These are phyloP conservation scores for Cladophialophora carrionii DNA, from an alignment of 2,329 filamentous ascomycete species.

Conservation along the genomic window DNA sequence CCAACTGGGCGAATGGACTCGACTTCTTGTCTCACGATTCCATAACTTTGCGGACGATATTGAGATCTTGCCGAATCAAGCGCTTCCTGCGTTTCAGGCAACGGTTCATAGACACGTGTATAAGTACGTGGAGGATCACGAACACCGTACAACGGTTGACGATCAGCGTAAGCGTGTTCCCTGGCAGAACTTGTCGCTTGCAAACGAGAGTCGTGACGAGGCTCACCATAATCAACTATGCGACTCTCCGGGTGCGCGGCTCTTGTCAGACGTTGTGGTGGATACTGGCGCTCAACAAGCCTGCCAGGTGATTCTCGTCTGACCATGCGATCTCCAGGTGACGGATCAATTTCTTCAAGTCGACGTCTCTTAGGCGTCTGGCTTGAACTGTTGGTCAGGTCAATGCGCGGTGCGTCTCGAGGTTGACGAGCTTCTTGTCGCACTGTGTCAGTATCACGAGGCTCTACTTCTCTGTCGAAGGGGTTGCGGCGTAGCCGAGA, in stretches of 20 bases:
- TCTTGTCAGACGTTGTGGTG: slow-evolving; percentile 18
- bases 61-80: slow-evolving; percentile 15
- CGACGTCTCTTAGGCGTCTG: slow-evolving; percentile 28
- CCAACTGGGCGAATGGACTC: slow-evolving; percentile 13
- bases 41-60: slow-evolving; percentile 10
- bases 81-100: slow-evolving; percentile 15
- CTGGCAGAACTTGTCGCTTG: slow-evolving; percentile 11
- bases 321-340: slow-evolving; percentile 12
- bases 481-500: slow-evolving; percentile 25
- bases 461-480: slow-evolving; percentile 22
- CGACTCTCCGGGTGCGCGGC: slow-evolving; percentile 14
- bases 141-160: slow-evolving; percentile 19
- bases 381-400: slow-evolving; percentile 17
- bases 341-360: slow-evolving; percentile 20
- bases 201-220: slow-evolving; percentile 18
- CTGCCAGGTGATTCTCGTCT: slow-evolving; percentile 23
- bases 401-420: slow-evolving; percentile 21
- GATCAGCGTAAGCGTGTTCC: slow-evolving; percentile 23
- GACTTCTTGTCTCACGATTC: neutral
- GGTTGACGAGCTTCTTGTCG: slow-evolving; percentile 15
- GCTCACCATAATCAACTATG: slow-evolving; percentile 24
- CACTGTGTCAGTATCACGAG: slow-evolving; percentile 25
- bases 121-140: slow-evolving; percentile 15
- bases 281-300: slow-evolving; percentile 20
- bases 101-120: slow-evolving; percentile 10